Evolutionary conservation across 495 filamentous ascomycete genomes (phyloP).

Genomic region (Aspergillus hancockii): DNA sequence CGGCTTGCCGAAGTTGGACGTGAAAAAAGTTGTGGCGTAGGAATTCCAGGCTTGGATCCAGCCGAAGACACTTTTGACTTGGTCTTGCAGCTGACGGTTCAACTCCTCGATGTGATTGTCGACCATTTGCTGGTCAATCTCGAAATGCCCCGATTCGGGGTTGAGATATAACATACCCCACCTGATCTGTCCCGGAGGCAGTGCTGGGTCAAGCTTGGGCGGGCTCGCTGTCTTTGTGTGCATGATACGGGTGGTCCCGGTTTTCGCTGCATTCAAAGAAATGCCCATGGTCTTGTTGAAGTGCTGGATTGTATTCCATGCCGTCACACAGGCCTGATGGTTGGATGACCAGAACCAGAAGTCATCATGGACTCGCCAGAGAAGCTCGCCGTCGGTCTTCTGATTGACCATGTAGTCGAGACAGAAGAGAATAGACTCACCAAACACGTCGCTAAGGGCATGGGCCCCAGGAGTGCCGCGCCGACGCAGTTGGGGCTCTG

Average conservation of each 20-base stretch:
- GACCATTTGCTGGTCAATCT: conserved; percentile 20
- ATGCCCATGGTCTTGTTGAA: conserved; percentile 18
- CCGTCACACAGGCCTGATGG: conserved; percentile 8
- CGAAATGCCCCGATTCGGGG: conserved; percentile 15
- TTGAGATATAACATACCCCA: conserved; percentile 22
- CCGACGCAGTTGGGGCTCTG: conserved; percentile 10
- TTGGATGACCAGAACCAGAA: conserved; percentile 18
- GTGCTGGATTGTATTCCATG: conserved; percentile 11
- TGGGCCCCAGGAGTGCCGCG: conserved; percentile 15
- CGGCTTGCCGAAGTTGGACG: conserved; percentile 16
- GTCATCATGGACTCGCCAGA: conserved; percentile 20
- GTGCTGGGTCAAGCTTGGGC: background rate
- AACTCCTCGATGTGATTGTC: conserved; percentile 12
- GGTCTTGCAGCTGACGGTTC: conserved; percentile 4
- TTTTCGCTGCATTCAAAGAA: conserved; percentile 1
- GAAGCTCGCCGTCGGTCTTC: conserved; percentile 7
- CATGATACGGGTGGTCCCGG: conserved; percentile 7
- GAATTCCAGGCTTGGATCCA: conserved; percentile 22
- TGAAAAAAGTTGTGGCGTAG: conserved; percentile 19
- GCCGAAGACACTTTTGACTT: conserved; percentile 15
- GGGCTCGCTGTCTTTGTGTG: background rate
- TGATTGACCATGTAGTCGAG: conserved; percentile 19
- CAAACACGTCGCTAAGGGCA: conserved; percentile 18
- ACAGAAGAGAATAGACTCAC: conserved; percentile 17
- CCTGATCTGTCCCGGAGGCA: conserved; percentile 13